A percentile compares a stretch with the other conserved stretches of the same genome.
Evolutionary conservation across 495 filamentous ascomycete species (phyloP).

Genomic region (Halenospora varia): DNA sequence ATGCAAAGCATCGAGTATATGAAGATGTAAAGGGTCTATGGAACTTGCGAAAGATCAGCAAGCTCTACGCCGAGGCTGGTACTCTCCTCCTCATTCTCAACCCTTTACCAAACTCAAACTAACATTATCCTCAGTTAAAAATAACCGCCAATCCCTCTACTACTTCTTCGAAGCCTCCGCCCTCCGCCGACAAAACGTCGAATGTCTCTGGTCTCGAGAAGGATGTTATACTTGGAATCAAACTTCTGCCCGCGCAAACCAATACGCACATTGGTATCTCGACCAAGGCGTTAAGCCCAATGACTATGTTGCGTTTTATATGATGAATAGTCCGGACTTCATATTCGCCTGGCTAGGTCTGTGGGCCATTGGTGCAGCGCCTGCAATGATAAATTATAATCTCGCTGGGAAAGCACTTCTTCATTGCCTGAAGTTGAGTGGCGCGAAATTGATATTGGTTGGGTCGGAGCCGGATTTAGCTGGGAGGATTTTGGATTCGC

Average conservation of each 20-base stretch:
- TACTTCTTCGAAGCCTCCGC: slow-evolving; percentile 60
- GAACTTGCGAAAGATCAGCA: slow-evolving; percentile 25
- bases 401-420: slow-evolving; percentile 60
- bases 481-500: slow-evolving; percentile 51
- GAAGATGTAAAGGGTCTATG: slow-evolving; percentile 51
- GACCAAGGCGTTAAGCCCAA: slow-evolving; percentile 55
- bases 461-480: slow-evolving; percentile 56
- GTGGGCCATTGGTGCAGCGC: slow-evolving; percentile 61
- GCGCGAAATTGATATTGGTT: slow-evolving; percentile 57
- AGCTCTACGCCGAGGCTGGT: slow-evolving; percentile 28
- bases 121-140: slow-evolving; percentile 32
- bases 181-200: slow-evolving; percentile 38
- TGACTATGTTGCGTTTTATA: slow-evolving; percentile 66
- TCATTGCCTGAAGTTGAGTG: slow-evolving; percentile 63
- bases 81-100: slow-evolving; percentile 19
- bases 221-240: slow-evolving; percentile 61
- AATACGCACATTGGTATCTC: slow-evolving; percentile 63
- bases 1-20: slow-evolving; percentile 62
- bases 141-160: slow-evolving; percentile 54
- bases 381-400: slow-evolving; percentile 74
- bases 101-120: not conserved
- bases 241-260: slow-evolving; percentile 48
- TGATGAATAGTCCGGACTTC: slow-evolving; percentile 67
- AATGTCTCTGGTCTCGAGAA: slow-evolving; percentile 64
- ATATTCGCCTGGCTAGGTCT: slow-evolving; percentile 58